Conservation (phyloP, 1,284 basidiomycete species). For the Xerocomus amazonicus region DNA sequence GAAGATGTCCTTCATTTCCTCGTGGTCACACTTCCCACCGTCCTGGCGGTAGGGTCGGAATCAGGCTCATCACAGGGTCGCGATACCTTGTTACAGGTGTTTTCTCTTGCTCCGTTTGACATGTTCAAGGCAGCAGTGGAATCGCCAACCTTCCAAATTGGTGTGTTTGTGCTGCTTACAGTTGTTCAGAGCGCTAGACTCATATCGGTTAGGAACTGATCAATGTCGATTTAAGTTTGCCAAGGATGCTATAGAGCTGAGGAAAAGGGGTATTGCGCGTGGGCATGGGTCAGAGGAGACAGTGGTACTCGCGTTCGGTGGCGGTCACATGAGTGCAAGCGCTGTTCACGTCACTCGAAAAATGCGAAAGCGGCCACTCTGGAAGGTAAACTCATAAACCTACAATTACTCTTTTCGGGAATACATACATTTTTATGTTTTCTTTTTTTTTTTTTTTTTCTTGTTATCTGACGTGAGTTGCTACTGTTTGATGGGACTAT, state of each 20-base stretch:
- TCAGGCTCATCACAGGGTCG: conserved; percentile 44
- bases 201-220: conserved; percentile 56
- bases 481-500: neutral
- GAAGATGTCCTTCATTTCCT: conserved; percentile 77
- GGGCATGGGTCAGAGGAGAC: conserved; percentile 71
- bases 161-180: conserved; percentile 37
- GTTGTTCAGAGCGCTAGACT: conserved; percentile 8
- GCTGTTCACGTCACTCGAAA: conserved; percentile 84
- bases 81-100: conserved; percentile 66
- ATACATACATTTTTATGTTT: conserved; percentile 21
- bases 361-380: conserved; percentile 75
- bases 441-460: neutral
- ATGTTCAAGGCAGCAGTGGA: conserved; percentile 78
- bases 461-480: conserved; percentile 16
- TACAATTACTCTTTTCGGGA: conserved; percentile 16
- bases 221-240: conserved; percentile 87
- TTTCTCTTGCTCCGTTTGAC: conserved; percentile 75
- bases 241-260: conserved; percentile 78
- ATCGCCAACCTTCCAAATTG: conserved; percentile 72
- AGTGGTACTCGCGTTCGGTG: conserved; percentile 82
- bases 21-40: conserved; percentile 64
- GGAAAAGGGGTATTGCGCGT: conserved; percentile 65
- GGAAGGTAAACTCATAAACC: conserved; percentile 73
- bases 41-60: conserved; percentile 48
- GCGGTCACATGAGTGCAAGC: conserved; percentile 62